Conservation (phyloP, 2,329 filamentous ascomycete species). For the Leptographium flavum region DNA sequence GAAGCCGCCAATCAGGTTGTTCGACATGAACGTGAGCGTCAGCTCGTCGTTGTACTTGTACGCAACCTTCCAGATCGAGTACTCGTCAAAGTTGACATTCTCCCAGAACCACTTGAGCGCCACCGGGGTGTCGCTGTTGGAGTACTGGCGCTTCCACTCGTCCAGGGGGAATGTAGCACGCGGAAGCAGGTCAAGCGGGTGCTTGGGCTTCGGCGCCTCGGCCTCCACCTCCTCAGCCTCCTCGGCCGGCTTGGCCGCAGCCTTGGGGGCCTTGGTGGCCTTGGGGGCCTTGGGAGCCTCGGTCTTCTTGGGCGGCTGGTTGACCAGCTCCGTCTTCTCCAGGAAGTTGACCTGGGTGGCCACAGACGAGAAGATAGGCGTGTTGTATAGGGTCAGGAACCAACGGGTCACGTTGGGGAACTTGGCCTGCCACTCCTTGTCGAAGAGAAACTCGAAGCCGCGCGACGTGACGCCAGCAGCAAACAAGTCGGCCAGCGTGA, state of each 20-base stretch:
- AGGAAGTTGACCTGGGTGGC: constrained; percentile 62
- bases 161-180: constrained; percentile 73
- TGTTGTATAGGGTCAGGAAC: constrained; percentile 89
- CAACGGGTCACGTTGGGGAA: constrained; percentile 83
- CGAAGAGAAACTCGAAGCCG: constrained; percentile 89
- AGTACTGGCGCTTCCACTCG: constrained; percentile 98
- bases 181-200: constrained; percentile 77
- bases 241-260: constrained; percentile 19
- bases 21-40: constrained; percentile 95
- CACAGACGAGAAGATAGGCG: constrained; percentile 77
- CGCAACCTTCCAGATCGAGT: constrained; percentile 84
- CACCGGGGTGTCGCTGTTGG: constrained; percentile 76
- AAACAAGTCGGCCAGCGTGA: constrained; percentile 94
- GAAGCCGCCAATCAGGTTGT: constrained; percentile 97
- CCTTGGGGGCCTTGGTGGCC: constrained; percentile 28
- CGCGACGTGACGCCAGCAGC: constrained; percentile 62
- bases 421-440: constrained; percentile 71
- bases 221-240: constrained; percentile 35
- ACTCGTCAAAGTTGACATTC: constrained; percentile 85
- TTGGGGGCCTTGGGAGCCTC: constrained; percentile 23
- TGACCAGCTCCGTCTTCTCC: constrained; percentile 63
- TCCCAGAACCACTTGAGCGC: constrained; percentile 98
- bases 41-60: constrained; percentile 99
- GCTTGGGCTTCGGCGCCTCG: constrained; percentile 72
- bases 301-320: constrained; percentile 59